Base-by-base conservation (phyloP, 2,329 filamentous ascomycete species). In the Paecilomyces sp. region DNA sequence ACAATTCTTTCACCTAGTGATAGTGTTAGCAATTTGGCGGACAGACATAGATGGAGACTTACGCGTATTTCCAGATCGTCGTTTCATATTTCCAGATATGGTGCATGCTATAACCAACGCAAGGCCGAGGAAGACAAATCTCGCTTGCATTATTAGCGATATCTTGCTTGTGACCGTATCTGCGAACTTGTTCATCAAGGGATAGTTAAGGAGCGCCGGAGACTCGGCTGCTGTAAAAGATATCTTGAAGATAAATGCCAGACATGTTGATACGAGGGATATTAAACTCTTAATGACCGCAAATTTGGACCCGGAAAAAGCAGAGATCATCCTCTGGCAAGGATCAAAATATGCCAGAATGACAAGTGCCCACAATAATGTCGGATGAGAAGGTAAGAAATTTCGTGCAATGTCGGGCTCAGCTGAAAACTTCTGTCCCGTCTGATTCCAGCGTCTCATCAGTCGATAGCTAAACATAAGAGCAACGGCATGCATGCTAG, bases 361-460 rank as follows among this genome's bases (percentile, higher is more conserved):
- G 24, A 96, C 81, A 9, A 96, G 75, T 1, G 74, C 65, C 94
- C 94, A 99, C 3, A 99, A 83, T 0, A 89, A 69, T 30, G 79
- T 72, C 1, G 86, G 86, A 59, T 90, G 83, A 0, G 82, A 77
- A 15, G 82, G 77, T 58, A 96, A 79, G 68, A 91, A 88, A 4
- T 75, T 79, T 61, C 88, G 90, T 63, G 90, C 89, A 54, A 97
- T 90, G 68, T 97, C 94, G 28, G 91, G 86, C 47, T 88, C 89
- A n/a, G 92, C 92, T 1, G 94, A 89, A 67, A 91, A 92, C 73
- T 99, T 99, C 71, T 97, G 93, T 3, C 94, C 94, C 0, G 94
- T 97, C 73, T 97, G 94, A 70, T 97, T 97, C 93, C 93, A 99
- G 59, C 88, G 84, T 52, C 91, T 81, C 41, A 86, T 78, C 2